phyloP scores from a whole-genome alignment of 495 filamentous ascomycete species.

The Tetracladium marchalianum region DNA sequence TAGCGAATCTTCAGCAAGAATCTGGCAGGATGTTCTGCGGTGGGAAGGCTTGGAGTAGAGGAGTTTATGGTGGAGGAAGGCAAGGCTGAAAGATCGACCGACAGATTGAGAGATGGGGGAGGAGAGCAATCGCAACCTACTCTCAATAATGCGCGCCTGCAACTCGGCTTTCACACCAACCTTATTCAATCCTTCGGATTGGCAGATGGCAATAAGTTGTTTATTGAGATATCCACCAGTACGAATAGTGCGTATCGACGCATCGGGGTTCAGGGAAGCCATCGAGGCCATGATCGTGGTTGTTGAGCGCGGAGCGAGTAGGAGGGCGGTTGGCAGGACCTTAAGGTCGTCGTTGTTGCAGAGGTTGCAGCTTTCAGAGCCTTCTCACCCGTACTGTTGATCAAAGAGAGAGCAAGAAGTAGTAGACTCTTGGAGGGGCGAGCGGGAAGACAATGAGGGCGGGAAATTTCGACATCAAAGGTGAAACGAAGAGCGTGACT shows the following conservation, averaged over 20 bases:
- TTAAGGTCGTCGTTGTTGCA: neutral
- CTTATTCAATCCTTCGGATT: conserved; percentile 54
- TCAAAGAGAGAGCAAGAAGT: no score
- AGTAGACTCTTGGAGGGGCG: no score
- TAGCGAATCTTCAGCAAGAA: neutral
- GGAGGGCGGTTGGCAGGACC: conserved; percentile 2
- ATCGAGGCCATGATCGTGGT: conserved; percentile 18
- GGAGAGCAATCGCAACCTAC: conserved; percentile 41
- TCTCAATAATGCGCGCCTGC: conserved; percentile 61
- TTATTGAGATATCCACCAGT: conserved; percentile 44
- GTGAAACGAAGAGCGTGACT: no score
- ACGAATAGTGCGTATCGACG: conserved; percentile 24
- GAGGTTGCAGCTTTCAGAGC: neutral
- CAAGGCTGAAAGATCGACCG: neutral
- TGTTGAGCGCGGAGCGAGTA: neutral
- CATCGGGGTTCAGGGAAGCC: conserved; percentile 32
- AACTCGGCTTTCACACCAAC: conserved; percentile 75
- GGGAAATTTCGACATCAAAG: no score
- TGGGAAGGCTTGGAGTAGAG: neutral
- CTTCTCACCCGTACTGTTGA: no score
- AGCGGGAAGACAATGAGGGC: no score
- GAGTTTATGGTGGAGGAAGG: neutral
- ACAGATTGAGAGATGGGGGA: neutral
- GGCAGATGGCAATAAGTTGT: conserved; percentile 64
- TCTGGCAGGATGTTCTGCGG: neutral